Conservation (phyloP, 1,284 basidiomycete species). For the Tilletia horrida region DNA sequence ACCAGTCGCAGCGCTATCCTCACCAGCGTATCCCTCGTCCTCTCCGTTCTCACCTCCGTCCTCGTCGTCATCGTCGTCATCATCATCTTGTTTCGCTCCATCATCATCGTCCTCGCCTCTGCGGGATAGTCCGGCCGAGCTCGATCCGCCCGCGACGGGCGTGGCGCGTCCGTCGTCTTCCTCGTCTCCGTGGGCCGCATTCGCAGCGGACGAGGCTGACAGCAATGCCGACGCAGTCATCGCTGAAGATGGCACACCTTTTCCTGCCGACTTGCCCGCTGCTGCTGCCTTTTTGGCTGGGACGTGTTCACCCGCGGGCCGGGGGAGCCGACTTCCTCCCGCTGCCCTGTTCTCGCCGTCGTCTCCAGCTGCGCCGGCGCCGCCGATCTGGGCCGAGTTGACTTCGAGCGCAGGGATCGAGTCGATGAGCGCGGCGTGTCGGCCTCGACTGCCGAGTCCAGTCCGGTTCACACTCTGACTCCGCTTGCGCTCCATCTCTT, state of each 20-base stretch:
- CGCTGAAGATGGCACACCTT: no score
- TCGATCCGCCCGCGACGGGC: conserved; percentile 17
- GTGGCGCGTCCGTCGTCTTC: conserved; percentile 17
- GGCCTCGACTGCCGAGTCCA: not conserved
- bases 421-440: not conserved
- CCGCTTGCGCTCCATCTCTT: conserved; percentile 23
- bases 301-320: no score
- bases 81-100: conserved; percentile 21
- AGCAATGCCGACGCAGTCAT: no score
- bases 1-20: conserved; percentile 57
- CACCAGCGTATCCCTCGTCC: conserved; percentile 54
- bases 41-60: conserved; percentile 27
- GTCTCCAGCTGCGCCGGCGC: not conserved
- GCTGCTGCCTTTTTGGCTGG: no score
- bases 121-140: conserved; percentile 19
- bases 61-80: conserved; percentile 56
- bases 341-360: not conserved
- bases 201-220: no score
- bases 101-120: no score
- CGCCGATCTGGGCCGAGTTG: no score
- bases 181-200: not conserved
- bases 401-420: no score
- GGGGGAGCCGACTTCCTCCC: not conserved
- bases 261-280: no score
- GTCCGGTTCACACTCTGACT: conserved; percentile 59